phyloP scores from a whole-genome alignment of 768 basidiomycete species.

The Panaeolus papilionaceus region DNA sequence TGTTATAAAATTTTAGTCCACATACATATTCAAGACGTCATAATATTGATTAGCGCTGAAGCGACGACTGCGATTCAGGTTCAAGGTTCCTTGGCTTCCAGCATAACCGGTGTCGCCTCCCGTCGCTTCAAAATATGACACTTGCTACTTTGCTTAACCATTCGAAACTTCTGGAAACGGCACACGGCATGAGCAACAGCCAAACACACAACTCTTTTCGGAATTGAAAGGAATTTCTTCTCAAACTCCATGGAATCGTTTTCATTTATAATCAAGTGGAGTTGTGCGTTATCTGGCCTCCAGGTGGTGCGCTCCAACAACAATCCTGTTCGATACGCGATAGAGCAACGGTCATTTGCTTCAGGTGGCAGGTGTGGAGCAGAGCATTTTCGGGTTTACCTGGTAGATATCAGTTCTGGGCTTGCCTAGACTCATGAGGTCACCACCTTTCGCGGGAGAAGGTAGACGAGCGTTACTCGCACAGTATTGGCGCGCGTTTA shows the following conservation, averaged over 20 bases:
- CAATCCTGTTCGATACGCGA: background rate
- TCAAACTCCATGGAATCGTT: background rate
- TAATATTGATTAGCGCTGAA: slow-evolving; percentile 8
- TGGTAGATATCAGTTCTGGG: background rate
- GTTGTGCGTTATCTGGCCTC: background rate
- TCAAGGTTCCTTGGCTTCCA: background rate
- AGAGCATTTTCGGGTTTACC: background rate
- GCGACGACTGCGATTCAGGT: background rate
- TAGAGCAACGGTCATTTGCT: background rate
- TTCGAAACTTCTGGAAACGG: background rate
- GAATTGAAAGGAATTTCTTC: background rate
- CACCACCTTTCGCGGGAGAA: background rate
- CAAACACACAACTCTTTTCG: background rate
- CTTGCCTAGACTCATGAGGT: background rate
- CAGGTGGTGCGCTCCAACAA: background rate
- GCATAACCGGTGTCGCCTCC: background rate
- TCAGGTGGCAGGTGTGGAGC: background rate
- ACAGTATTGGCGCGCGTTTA: background rate
- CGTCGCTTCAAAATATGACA: background rate
- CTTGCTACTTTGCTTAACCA: background rate
- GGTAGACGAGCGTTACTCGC: background rate
- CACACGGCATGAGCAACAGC: background rate
- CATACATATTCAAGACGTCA: background rate
- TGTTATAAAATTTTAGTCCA: background rate
- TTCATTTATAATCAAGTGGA: background rate